Conservation (phyloP, 179 eudicot genomes). For the Carnegiea gigantea region DNA sequence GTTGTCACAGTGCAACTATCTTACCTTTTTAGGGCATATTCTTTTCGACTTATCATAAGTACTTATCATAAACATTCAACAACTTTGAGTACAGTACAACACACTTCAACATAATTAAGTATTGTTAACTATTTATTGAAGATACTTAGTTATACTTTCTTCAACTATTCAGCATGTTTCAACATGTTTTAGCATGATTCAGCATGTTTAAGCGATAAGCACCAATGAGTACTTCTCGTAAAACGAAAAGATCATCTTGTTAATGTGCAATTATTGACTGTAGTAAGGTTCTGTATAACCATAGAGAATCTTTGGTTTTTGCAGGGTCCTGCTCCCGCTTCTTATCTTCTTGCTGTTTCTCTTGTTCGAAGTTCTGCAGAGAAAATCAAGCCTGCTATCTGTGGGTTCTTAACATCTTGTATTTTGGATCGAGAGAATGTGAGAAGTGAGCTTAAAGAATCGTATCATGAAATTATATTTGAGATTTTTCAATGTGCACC, state of each 20-base stretch:
- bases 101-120: no score
- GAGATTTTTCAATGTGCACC: constrained; percentile 69
- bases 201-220: no score
- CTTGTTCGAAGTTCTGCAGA: constrained; percentile 59
- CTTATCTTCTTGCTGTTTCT: constrained; percentile 64
- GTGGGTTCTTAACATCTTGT: constrained; percentile 70
- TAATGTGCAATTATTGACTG: constrained; percentile 14
- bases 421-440: constrained; percentile 61
- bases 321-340: constrained; percentile 65
- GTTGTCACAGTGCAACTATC: not conserved
- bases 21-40: not conserved
- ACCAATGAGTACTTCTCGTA: no score
- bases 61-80: no score
- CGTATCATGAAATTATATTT: constrained; percentile 72
- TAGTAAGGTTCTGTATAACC: not conserved
- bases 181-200: no score
- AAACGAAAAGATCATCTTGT: no score
- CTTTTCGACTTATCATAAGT: no score
- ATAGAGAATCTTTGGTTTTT: constrained; percentile 11
- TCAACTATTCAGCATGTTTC: no score
- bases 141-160: no score
- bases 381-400: constrained; percentile 55
- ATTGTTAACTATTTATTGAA: no score
- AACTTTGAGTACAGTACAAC: no score
- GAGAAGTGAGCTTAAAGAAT: constrained; percentile 56